A percentile compares a stretch with the other conserved stretches of the same genome.
Conservation (phyloP, 495 filamentous ascomycete genomes). For the Extremus antarcticus region DNA sequence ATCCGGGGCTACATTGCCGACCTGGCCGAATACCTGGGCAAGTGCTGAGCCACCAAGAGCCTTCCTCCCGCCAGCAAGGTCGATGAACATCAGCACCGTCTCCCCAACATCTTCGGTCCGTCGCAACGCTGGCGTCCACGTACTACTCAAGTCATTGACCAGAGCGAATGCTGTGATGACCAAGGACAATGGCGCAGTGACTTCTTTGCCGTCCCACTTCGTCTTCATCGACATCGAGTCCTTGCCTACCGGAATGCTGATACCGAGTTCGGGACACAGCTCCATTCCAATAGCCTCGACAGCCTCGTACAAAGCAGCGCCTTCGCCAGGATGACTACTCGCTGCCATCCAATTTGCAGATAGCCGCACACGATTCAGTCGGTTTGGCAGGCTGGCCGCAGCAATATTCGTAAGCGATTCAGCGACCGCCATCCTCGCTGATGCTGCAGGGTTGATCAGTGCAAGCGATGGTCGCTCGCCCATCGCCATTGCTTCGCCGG, state of each 20-base stretch:
- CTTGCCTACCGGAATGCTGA: constrained; percentile 92
- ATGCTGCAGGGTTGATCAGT: constrained; percentile 83
- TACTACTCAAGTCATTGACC: constrained; percentile 66
- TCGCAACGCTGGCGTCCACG: constrained; percentile 86
- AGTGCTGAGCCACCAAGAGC: constrained; percentile 85
- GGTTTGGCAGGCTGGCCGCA: constrained; percentile 70
- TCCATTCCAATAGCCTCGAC: constrained; percentile 88
- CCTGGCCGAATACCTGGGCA: constrained; percentile 80
- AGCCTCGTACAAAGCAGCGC: constrained; percentile 86
- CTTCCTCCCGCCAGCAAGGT: constrained; percentile 67
- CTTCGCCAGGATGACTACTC: constrained; percentile 85
- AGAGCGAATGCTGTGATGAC: constrained; percentile 83
- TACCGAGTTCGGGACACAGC: constrained; percentile 69
- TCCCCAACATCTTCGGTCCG: constrained; percentile 80
- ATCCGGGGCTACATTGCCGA: constrained; percentile 76
- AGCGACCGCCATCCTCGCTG: constrained; percentile 90
- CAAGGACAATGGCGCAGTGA: constrained; percentile 82
- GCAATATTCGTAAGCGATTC: constrained; percentile 88
- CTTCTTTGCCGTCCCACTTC: constrained; percentile 87
- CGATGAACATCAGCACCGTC: constrained; percentile 80
- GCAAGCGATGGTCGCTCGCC: constrained; percentile 88
- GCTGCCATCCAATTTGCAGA: constrained; percentile 99
- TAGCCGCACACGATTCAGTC: constrained; percentile 66
- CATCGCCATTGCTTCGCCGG: constrained; percentile 94
- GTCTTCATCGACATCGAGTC: constrained; percentile 99